Evolutionary conservation across 2,329 filamentous ascomycete species (phyloP).

Genomic region (Fusarium proliferatum): DNA sequence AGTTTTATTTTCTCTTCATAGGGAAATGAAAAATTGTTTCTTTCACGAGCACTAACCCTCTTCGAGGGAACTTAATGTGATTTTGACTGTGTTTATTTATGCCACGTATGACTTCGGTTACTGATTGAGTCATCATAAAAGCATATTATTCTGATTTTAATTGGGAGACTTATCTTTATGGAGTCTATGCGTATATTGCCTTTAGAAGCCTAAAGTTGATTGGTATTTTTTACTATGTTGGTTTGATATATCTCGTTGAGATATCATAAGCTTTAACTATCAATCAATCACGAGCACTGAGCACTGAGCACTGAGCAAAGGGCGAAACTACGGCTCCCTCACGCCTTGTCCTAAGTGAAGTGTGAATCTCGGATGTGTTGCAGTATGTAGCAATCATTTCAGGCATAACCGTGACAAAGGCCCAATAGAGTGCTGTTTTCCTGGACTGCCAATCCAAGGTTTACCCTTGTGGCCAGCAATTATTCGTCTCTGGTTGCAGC

Average conservation of each 20-base stretch:
- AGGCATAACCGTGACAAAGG: neutral
- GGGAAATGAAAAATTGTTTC: neutral
- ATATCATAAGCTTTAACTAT: no score
- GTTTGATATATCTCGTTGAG: no score
- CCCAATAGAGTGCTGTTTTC: fast-evolving
- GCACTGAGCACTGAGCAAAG: neutral
- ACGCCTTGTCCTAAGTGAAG: neutral
- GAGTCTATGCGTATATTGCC: no score
- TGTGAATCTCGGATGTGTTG: neutral
- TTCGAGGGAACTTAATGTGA: no score
- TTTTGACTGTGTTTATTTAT: no score
- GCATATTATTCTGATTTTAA: no score
- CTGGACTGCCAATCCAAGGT: neutral
- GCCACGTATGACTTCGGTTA: no score
- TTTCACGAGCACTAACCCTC: neutral
- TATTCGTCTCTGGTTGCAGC: neutral
- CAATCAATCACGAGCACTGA: neutral
- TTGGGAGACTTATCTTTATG: no score
- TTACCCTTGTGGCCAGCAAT: neutral
- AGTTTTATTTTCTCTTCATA: neutral
- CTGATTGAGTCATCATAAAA: no score
- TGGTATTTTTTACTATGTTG: no score
- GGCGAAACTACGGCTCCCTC: neutral
- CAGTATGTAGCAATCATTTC: neutral
- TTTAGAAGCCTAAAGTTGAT: no score